phyloP scores from a whole-genome alignment of 169 alveolate species.

The Eimeria tenella region DNA sequence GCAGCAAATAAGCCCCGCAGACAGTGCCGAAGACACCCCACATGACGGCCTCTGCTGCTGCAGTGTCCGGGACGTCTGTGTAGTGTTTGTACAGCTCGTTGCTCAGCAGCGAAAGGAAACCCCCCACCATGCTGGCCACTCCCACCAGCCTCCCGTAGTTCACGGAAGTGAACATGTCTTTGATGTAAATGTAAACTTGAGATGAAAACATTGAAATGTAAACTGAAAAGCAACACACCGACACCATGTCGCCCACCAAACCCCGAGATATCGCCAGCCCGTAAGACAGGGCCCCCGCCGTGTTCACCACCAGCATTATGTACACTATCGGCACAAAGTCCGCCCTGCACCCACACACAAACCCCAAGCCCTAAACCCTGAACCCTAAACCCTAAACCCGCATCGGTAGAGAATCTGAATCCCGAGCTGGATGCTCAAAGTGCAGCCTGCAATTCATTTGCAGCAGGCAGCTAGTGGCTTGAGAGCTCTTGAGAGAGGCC shows the following conservation, averaged over 20 bases:
- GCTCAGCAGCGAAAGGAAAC: slow-evolving; percentile 79
- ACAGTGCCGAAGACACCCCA: background rate
- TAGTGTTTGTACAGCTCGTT: slow-evolving; percentile 64
- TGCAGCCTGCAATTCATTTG: no score
- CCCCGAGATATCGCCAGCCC: slow-evolving; percentile 8
- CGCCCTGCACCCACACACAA: slow-evolving; percentile 2
- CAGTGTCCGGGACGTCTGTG: slow-evolving; percentile 1
- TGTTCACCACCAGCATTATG: background rate
- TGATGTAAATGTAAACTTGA: slow-evolving; percentile 81
- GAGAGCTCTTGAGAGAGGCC: no score
- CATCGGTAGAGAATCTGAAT: no score
- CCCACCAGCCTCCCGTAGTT: slow-evolving; percentile 85
- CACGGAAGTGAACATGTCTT: slow-evolving; percentile 78
- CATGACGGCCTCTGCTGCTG: background rate
- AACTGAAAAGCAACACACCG: slow-evolving; percentile 56
- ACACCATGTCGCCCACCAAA: background rate
- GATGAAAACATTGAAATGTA: slow-evolving; percentile 82
- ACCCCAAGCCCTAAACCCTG: background rate
- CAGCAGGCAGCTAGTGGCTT: no score
- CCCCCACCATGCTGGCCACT: slow-evolving; percentile 83
- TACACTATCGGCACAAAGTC: slow-evolving; percentile 6
- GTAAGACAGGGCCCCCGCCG: background rate
- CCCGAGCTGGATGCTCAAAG: no score
- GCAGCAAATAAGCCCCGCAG: slow-evolving; percentile 5
- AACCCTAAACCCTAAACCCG: background rate